Base-by-base conservation (phyloP, 495 filamentous ascomycete species). In the Aspergillus mulundensis region DNA sequence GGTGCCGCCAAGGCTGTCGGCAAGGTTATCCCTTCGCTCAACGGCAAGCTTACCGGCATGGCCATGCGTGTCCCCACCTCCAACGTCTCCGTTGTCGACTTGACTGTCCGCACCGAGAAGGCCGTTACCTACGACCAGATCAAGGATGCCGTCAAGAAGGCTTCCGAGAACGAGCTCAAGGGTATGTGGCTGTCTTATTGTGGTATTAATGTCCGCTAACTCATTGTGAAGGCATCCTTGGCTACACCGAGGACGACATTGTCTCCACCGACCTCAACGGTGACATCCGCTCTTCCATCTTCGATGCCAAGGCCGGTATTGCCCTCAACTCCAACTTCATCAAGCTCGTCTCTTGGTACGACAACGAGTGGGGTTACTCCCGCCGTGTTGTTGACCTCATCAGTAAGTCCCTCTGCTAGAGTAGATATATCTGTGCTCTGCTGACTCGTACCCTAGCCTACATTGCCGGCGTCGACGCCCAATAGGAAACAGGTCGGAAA, bases 41-140 rank as follows among this genome's bases (percentile, higher is more conserved):
- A 98, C 79, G 94, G 94, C 84, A 98, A 98, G 87, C 90, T 98
- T 61, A 98, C 94, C 62, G 94, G 94, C 77, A 96, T 98, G 94
- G 80, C 95, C 66, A 91, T 98, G 88, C 94, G 94, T 87, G 93
- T 98, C 43, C 94, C 94, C 53, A 97, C 94, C 68, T 77, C 90
- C 81, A 97, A 98, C 81, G 94, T 98, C 74, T 98, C 94, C 59
- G 94, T 98, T 72, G 95, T 98, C 66, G 94, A 98, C 81, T 79
- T 98, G 69, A 98, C 94, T 64, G 83, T 78, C 86, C 92, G 93
- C 67, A 78, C 91, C 68, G 89, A 96, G 87, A 97, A 96, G 83
- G 69, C 73, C 53, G 92, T 88, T 66, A 74, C 75, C 68, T 97
- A 97, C 78, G 94, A 96, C 54, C 79, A 91, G 72, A 97, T 98